Conservation (phyloP, 495 filamentous ascomycete species). For the Penicillium taxi region DNA sequence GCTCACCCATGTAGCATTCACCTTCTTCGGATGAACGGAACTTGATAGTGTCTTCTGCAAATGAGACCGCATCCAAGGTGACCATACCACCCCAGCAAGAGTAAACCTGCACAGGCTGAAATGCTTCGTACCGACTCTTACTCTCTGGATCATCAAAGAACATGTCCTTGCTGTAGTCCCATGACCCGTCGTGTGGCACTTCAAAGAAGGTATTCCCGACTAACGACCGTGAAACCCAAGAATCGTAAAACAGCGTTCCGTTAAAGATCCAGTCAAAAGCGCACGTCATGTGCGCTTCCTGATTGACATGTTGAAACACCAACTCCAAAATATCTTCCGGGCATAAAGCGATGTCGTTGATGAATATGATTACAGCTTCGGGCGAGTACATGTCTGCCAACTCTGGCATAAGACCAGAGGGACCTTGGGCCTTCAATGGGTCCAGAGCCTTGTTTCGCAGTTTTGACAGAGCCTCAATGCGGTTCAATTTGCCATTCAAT, state of each 20-base stretch:
- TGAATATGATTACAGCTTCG: conserved; percentile 39
- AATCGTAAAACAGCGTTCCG: conserved; percentile 41
- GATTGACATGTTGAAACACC: conserved; percentile 32
- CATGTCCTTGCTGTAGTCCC: conserved; percentile 34
- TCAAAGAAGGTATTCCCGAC: conserved; percentile 44
- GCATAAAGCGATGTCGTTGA: conserved; percentile 44
- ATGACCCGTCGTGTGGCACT: conserved; percentile 37
- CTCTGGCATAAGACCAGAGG: conserved; percentile 5
- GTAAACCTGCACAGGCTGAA: conserved; percentile 45
- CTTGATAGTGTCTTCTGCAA: conserved; percentile 21
- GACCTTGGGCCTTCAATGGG: conserved; percentile 18
- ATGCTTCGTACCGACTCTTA: conserved; percentile 14
- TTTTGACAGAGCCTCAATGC: conserved; percentile 33
- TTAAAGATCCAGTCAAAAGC: conserved; percentile 46
- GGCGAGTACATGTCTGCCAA: conserved; percentile 7
- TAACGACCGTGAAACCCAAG: conserved; percentile 43
- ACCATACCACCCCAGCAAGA: conserved; percentile 47
- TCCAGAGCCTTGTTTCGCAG: conserved; percentile 40
- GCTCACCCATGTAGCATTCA: conserved; percentile 43
- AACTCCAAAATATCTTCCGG: conserved; percentile 48
- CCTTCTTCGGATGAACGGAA: conserved; percentile 28
- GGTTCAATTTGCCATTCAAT: conserved; percentile 13
- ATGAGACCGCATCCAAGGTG: conserved; percentile 24
- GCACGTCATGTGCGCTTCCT: conserved; percentile 45
- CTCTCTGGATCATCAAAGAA: conserved; percentile 35